Conservation (phyloP, 1,284 basidiomycete genomes). For the Fomitopsis schrenkii region DNA sequence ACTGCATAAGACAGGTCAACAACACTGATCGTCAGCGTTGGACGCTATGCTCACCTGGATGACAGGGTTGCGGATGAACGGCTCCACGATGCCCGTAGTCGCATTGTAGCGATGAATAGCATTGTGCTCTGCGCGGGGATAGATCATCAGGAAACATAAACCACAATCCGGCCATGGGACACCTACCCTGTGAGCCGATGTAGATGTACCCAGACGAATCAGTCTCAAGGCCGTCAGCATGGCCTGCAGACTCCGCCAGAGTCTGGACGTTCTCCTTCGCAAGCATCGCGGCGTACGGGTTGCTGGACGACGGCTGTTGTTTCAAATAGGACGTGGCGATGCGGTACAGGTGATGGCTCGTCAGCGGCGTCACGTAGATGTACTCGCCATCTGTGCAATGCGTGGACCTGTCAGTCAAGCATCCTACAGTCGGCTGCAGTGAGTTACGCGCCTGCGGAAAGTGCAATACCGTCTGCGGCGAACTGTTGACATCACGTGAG, state of each 20-base stretch:
- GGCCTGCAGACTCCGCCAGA: slow-evolving; percentile 19
- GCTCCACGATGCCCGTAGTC: slow-evolving; percentile 19
- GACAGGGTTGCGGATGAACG: slow-evolving; percentile 24
- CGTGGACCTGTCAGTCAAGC: neutral
- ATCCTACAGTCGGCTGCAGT: neutral
- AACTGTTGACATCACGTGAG: slow-evolving; percentile 2
- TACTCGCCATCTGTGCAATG: slow-evolving; percentile 19
- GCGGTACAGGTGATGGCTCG: slow-evolving; percentile 22
- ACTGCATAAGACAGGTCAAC: slow-evolving; percentile 1
- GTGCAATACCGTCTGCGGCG: slow-evolving; percentile 14
- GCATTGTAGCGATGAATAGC: slow-evolving; percentile 24
- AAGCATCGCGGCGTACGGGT: slow-evolving; percentile 18
- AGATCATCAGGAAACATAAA: neutral
- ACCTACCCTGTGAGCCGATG: slow-evolving; percentile 16
- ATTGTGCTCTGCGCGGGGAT: slow-evolving; percentile 19
- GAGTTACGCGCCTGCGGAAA: slow-evolving; percentile 9
- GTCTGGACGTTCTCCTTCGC: slow-evolving; percentile 17
- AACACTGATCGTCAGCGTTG: neutral
- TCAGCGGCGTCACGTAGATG: slow-evolving; percentile 24
- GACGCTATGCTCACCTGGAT: slow-evolving; percentile 15
- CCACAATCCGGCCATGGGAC: too few species aligned
- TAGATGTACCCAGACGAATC: slow-evolving; percentile 25
- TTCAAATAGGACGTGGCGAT: slow-evolving; percentile 24
- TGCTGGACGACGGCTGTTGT: slow-evolving; percentile 15
- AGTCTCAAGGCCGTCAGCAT: slow-evolving; percentile 25